Evolutionary conservation across 495 filamentous ascomycete genomes (phyloP).

Genomic region (Cercophora scortea): DNA sequence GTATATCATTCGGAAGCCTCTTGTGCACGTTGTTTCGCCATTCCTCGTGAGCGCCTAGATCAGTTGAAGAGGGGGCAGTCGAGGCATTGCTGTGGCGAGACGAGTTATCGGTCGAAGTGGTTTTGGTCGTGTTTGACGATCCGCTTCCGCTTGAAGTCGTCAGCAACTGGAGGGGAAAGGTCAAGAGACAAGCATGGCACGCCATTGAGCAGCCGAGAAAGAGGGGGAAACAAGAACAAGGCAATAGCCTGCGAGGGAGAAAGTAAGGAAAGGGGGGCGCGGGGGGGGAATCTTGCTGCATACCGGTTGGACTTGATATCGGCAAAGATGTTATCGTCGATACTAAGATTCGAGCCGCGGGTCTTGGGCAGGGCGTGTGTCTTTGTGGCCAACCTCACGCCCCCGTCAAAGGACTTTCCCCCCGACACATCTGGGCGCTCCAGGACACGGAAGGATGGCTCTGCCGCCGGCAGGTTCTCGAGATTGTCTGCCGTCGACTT

Average conservation of each 20-base stretch:
- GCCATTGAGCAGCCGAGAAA: no score
- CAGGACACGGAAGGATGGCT: constrained; percentile 41
- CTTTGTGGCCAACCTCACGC: constrained; percentile 21
- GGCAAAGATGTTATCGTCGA: constrained; percentile 50
- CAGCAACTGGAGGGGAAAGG: constrained; percentile 6
- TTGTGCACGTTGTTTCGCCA: constrained; percentile 34
- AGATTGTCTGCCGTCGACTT: constrained; percentile 42
- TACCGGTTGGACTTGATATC: constrained; percentile 48
- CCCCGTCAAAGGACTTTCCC: constrained; percentile 36
- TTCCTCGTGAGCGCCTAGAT: constrained; percentile 50
- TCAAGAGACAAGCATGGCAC: background rate
- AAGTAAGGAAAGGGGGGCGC: no score
- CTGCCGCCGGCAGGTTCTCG: constrained; percentile 35
- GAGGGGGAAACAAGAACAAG: no score
- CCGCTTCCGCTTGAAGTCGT: constrained; percentile 48
- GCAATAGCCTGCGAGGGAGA: no score
- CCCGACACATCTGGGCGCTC: constrained; percentile 32
- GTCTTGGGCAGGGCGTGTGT: constrained; percentile 19
- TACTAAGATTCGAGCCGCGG: constrained; percentile 25
- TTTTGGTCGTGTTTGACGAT: constrained; percentile 56
- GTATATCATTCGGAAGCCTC: constrained; percentile 46
- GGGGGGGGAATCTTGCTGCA: constrained; percentile 12
- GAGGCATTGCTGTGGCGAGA: constrained; percentile 66
- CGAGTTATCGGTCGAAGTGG: constrained; percentile 55
- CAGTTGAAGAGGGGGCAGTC: constrained; percentile 65